phyloP scores from a whole-genome alignment of 73 alveolate genomes.

The Symbiodinium natans region DNA sequence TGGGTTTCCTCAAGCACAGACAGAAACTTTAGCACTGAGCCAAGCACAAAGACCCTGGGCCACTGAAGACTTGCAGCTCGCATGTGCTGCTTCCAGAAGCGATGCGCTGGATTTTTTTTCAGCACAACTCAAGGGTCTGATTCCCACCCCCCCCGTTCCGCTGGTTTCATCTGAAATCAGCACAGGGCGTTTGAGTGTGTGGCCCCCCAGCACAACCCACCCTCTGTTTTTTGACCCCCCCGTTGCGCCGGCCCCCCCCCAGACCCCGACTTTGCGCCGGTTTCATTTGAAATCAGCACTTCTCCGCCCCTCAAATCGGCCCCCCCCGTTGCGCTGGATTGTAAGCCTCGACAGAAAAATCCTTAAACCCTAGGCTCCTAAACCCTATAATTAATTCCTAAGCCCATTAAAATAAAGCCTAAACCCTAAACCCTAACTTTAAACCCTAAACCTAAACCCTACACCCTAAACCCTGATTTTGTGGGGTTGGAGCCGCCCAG shows the following conservation, averaged over 20 bases:
- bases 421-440: background rate
- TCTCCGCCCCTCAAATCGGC: background rate
- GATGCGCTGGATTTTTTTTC: no score
- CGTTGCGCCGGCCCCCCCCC: background rate
- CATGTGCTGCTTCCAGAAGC: no score
- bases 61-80: no score
- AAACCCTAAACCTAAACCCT: no score
- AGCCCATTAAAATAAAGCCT: background rate
- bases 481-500: background rate
- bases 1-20: no score
- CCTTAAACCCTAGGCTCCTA: background rate
- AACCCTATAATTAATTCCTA: background rate
- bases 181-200: background rate
- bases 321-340: background rate
- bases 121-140: background rate
- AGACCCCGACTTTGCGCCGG: background rate
- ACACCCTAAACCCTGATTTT: no score
- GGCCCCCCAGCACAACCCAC: background rate
- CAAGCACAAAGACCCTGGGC: no score
- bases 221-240: background rate
- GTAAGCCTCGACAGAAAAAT: background rate
- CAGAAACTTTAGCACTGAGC: no score
- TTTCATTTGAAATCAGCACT: constrained; percentile 7
- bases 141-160: background rate
- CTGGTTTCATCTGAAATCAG: constrained; percentile 13